phyloP scores from a whole-genome alignment of 2,329 filamentous ascomycete genomes.

The Fusarium sp. region DNA sequence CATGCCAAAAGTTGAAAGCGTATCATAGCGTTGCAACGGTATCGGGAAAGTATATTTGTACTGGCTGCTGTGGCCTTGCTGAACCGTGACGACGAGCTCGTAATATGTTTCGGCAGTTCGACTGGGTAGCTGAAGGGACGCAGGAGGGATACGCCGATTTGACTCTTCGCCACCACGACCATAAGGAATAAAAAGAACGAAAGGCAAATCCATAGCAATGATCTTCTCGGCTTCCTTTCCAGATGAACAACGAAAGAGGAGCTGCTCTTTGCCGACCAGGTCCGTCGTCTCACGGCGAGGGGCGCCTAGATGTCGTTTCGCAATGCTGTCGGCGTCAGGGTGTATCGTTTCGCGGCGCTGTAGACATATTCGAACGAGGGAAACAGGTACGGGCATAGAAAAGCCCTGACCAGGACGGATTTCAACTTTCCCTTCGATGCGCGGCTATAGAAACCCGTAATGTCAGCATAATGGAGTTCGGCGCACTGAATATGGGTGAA shows the following conservation, averaged over 20 bases:
- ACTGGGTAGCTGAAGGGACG: constrained; percentile 89
- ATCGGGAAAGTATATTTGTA: constrained; percentile 93
- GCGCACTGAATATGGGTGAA: constrained; percentile 19
- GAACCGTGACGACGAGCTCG: constrained; percentile 94
- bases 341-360: constrained; percentile 96
- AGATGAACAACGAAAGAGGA: constrained; percentile 86
- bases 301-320: constrained; percentile 90
- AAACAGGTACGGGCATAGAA: constrained; percentile 90
- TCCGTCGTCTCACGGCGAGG: constrained; percentile 92
- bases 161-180: constrained; percentile 91
- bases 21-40: constrained; percentile 93
- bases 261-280: constrained; percentile 94
- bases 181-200: constrained; percentile 97
- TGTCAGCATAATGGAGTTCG: constrained; percentile 36
- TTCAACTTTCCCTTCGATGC: constrained; percentile 98
- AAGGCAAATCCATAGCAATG: constrained; percentile 95
- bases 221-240: constrained; percentile 90
- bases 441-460: constrained; percentile 70
- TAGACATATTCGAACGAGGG: constrained; percentile 92
- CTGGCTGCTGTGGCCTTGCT: constrained; percentile 88
- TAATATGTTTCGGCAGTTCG: constrained; percentile 97
- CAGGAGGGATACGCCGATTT: constrained; percentile 89
- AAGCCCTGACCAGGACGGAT: constrained; percentile 88
- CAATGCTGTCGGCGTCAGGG: constrained; percentile 91
- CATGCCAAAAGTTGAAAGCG: constrained; percentile 98